These are phyloP conservation scores for Populus tomentosa DNA, from an alignment of 441 rosid genomes.

Conservation along the genomic window DNA sequence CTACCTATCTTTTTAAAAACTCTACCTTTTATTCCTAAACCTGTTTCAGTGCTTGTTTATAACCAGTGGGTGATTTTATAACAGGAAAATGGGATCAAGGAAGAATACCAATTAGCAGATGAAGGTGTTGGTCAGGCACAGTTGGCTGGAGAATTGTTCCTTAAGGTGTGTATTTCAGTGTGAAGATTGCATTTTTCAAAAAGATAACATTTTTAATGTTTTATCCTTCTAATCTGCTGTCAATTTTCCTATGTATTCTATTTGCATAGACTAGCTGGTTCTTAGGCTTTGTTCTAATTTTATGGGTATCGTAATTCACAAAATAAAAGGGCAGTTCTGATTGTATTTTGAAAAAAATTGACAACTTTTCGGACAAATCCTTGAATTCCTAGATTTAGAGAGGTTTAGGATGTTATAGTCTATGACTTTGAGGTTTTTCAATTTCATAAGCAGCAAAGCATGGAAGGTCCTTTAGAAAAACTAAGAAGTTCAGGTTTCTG, in stretches of 20 bases:
- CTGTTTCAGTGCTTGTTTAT: not conserved
- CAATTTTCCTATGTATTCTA: not conserved
- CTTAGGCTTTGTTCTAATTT: not conserved
- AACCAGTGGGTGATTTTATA: not conserved
- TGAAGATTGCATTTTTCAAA: not conserved
- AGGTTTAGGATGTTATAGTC: not conserved
- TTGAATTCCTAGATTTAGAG: not conserved
- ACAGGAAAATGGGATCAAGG: constrained; percentile 75
- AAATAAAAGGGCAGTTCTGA: not conserved
- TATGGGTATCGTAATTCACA: not conserved
- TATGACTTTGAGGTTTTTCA: too few relatives aligned
- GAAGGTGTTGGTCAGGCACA: constrained; percentile 74
- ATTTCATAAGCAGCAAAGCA: too few relatives aligned
- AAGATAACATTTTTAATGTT: not conserved
- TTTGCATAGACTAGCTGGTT: not conserved
- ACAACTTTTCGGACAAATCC: too few relatives aligned
- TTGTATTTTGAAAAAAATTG: not conserved
- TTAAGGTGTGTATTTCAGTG: constrained; percentile 36
- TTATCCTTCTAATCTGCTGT: not conserved
- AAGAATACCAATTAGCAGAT: constrained; percentile 59
- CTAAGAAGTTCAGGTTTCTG: too few relatives aligned
- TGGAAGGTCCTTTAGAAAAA: too few relatives aligned
- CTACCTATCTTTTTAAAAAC: too few relatives aligned
- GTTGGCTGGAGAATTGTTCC: constrained; percentile 66
- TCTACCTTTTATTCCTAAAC: too few relatives aligned